Evolutionary conservation across 192 early-diverging fungal species (phyloP).

Genomic region (Chytriomyces confervae): DNA sequence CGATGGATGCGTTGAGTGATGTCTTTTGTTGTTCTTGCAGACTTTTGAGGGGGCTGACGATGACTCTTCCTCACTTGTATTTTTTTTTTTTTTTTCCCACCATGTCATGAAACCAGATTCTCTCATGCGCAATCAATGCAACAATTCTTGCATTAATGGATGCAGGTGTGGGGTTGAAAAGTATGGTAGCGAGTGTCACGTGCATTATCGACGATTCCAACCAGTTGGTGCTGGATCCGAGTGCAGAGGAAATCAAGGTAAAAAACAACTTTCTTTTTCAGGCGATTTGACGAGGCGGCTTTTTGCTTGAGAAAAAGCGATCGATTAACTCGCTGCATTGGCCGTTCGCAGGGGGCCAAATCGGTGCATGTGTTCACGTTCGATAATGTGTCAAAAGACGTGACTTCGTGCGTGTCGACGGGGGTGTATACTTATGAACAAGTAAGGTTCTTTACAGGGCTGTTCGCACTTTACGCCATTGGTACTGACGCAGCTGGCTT

Average conservation of each 20-base stretch:
- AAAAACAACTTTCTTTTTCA: background rate
- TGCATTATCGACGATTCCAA: conserved; percentile 70
- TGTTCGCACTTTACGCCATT: background rate
- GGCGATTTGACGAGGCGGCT: background rate
- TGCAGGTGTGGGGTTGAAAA: conserved; percentile 83
- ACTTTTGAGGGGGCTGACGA: background rate
- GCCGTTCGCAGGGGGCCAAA: conserved; percentile 50
- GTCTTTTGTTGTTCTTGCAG: background rate
- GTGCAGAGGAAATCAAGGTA: conserved; percentile 72
- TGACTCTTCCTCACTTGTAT: background rate
- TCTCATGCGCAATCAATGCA: conserved; percentile 84
- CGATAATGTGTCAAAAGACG: conserved; percentile 54
- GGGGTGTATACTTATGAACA: conserved; percentile 76
- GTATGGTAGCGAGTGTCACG: conserved; percentile 70
- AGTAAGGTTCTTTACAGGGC: conserved; percentile 36
- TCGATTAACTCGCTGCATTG: background rate
- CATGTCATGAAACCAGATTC: conserved; percentile 48
- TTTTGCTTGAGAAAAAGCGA: background rate
- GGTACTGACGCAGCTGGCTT: background rate
- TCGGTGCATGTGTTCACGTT: conserved; percentile 90
- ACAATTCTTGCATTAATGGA: conserved; percentile 84
- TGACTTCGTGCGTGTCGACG: conserved; percentile 72
- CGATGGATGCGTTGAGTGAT: conserved; percentile 78
- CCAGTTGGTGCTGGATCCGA: conserved; percentile 78
- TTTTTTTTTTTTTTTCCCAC: background rate